Evolutionary conservation across 352 stramenopile species (phyloP), one percentile per base, ranked within the genome.

Genomic region (Phytophthora cactorum): DNA sequence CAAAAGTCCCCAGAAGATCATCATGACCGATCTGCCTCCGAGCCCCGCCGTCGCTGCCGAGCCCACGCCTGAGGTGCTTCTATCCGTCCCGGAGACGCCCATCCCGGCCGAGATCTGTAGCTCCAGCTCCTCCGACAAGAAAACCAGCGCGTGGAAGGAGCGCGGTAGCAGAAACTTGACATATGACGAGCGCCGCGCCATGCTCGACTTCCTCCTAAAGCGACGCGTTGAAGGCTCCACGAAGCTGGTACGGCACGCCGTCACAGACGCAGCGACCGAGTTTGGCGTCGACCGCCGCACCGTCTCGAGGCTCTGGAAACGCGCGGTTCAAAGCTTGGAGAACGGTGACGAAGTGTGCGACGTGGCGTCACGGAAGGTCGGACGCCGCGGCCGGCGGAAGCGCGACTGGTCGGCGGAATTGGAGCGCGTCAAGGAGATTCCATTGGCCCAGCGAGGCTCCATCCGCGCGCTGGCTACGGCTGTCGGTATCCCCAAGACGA

Each of bases 401-500:
- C 75, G 75, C 58, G 75, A 82, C 65, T 82, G 75, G 75, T 79
- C 75, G 0, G 68, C 44, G 50, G 71, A 78, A 44, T 56, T 82
- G n/a, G 63, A 83, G 44, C 74, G 74, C 12, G 75, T 83, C 7
- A 72, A 73, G 34, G 72, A 80, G 51, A 77, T 83, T 32, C 75
- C 75, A 28, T 52, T 83, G 63, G 56, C 67, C 5, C 65, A 79
- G 27, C 69, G 72, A 39, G 72, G 72, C 3, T 81, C 72, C 9
- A 80, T 83, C 52, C 75, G 75, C 2, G 72, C 75, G 5, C 57
- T 83, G 25, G 75, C 72, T 4, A 74, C 72, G 15, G 75, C 75
- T 1, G 72, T 79, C 2, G 75, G 75, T 3, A 83, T 83, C 46
- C 75, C 75, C 27, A 80, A 83, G 63, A 83, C 75, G 34, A 83